Evolutionary conservation across 2,329 filamentous ascomycete genomes (phyloP).

Genomic region (Cytospora chrysosperma): DNA sequence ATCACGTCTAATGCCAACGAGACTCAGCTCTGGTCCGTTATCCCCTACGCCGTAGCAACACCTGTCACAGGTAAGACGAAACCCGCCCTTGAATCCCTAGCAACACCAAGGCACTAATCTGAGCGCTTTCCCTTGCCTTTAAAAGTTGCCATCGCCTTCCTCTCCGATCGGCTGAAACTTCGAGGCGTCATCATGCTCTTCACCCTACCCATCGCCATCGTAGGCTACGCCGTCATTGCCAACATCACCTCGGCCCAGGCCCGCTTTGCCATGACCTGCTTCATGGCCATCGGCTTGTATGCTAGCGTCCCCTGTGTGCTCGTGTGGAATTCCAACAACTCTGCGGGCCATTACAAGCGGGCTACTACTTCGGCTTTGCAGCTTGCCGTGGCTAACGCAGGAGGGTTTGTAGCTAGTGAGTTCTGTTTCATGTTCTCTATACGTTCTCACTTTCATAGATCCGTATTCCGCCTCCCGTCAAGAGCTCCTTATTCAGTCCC

Average conservation of each 20-base stretch:
- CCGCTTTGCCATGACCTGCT: slow-evolving; percentile 65
- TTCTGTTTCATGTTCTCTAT: slow-evolving; percentile 18
- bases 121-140: too few relatives aligned
- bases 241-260: slow-evolving; percentile 50
- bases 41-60: slow-evolving; percentile 61
- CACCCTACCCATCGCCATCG: slow-evolving; percentile 62
- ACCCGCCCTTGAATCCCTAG: too few relatives aligned
- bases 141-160: slow-evolving; percentile 50
- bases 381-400: slow-evolving; percentile 64
- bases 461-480: background rate
- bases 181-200: slow-evolving; percentile 62
- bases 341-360: slow-evolving; percentile 67
- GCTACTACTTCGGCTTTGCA: slow-evolving; percentile 66
- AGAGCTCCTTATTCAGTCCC: too few relatives aligned
- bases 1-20: slow-evolving; percentile 55
- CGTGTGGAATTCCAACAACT: slow-evolving; percentile 68
- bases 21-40: slow-evolving; percentile 62
- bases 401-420: slow-evolving; percentile 63
- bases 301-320: slow-evolving; percentile 61
- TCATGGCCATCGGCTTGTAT: slow-evolving; percentile 67
- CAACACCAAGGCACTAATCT: too few relatives aligned
- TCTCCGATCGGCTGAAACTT: slow-evolving; percentile 60
- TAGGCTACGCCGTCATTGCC: slow-evolving; percentile 64
- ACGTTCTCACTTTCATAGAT: background rate
- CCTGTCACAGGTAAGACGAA: slow-evolving; percentile 49